These are phyloP conservation scores for Wickerhamiella cacticola DNA, from an alignment of 805 yeast species.

Conservation along the genomic window DNA sequence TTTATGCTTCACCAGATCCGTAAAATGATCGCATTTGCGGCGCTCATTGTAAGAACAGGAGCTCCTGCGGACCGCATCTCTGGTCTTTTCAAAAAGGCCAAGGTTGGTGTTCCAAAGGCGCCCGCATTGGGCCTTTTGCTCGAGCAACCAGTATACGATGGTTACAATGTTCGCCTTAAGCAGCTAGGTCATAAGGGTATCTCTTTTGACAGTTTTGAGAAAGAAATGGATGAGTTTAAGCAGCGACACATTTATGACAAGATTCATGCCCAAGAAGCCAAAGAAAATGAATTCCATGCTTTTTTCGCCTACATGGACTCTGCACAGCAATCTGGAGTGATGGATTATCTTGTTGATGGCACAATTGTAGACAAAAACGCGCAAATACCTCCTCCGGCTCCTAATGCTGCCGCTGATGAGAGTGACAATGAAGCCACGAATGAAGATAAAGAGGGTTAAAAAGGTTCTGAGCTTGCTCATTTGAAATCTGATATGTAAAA, in stretches of 20 bases:
- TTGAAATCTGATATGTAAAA: background rate
- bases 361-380: constrained; percentile 2
- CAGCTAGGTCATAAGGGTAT: constrained; percentile 69
- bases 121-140: constrained; percentile 87
- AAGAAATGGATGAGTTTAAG: constrained; percentile 75
- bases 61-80: constrained; percentile 64
- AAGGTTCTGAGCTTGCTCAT: background rate
- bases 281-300: constrained; percentile 79
- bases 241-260: constrained; percentile 81
- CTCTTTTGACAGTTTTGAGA: constrained; percentile 51
- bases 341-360: constrained; percentile 39
- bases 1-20: constrained; percentile 97
- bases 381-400: no score
- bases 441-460: constrained; percentile 26
- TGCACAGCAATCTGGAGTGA: constrained; percentile 52
- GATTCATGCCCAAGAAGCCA: constrained; percentile 78
- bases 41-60: constrained; percentile 73
- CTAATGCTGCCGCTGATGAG: background rate
- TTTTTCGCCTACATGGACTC: constrained; percentile 85
- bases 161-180: constrained; percentile 58
- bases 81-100: constrained; percentile 62
- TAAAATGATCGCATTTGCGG: constrained; percentile 95
- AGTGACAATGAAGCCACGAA: constrained; percentile 27
- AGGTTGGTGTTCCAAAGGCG: constrained; percentile 89
- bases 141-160: constrained; percentile 85